These are phyloP conservation scores for Torulaspora microellipsoides DNA, from an alignment of 805 yeast genomes.

Conservation along the genomic window DNA sequence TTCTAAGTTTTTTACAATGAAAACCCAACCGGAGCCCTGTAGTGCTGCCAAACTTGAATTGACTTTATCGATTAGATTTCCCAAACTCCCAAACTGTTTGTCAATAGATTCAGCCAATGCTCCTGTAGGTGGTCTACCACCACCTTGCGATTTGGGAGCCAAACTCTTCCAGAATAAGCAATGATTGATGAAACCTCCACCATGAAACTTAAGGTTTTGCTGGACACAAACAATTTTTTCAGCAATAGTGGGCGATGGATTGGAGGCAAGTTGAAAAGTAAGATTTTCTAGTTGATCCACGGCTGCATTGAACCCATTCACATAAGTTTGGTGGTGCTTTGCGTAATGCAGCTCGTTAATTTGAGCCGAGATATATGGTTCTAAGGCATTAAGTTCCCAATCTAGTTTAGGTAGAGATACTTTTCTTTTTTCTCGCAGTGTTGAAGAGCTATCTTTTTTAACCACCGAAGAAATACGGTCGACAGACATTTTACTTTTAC, in stretches of 20 bases:
- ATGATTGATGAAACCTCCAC: constrained; percentile 89
- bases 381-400: constrained; percentile 79
- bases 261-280: constrained; percentile 49
- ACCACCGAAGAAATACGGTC: no score
- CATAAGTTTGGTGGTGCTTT: constrained; percentile 91
- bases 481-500: no score
- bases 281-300: constrained; percentile 69
- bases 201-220: constrained; percentile 79
- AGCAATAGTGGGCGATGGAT: constrained; percentile 39
- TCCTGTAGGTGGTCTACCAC: constrained; percentile 60
- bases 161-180: constrained; percentile 81
- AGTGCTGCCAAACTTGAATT: constrained; percentile 75
- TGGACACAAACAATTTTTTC: constrained; percentile 48
- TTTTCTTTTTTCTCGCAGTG: no score
- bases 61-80: constrained; percentile 55
- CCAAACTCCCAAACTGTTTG: constrained; percentile 66
- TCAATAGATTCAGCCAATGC: constrained; percentile 54
- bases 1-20: constrained; percentile 73
- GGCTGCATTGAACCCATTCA: constrained; percentile 75
- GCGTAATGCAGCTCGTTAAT: constrained; percentile 83
- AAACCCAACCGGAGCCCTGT: constrained; percentile 96
- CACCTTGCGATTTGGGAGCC: constrained; percentile 69
- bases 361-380: constrained; percentile 80
- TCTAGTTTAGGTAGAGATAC: constrained; percentile 75
- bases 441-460: no score